Evolutionary conservation across 2,329 filamentous ascomycete species (phyloP).

Genomic region (Fusarium tanahbumbuense): DNA sequence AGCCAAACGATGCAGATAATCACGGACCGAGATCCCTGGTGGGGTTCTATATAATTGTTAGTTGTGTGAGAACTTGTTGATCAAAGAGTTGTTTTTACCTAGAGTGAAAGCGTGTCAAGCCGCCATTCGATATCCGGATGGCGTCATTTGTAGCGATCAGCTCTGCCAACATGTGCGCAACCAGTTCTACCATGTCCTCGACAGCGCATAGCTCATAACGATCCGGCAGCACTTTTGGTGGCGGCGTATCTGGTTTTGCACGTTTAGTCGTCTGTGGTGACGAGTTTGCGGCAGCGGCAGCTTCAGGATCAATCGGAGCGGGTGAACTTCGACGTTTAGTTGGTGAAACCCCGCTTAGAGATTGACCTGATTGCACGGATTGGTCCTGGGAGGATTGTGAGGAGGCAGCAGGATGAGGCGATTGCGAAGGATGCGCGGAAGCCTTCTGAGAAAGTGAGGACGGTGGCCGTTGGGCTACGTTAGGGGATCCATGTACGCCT

Average conservation of each 20-base stretch:
- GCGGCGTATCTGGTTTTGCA: slow-evolving; percentile 60
- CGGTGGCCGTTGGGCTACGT: slow-evolving; percentile 32
- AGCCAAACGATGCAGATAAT: slow-evolving; percentile 92
- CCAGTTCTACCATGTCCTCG: slow-evolving; percentile 88
- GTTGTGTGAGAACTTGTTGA: slow-evolving; percentile 3
- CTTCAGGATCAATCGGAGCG: slow-evolving; percentile 47
- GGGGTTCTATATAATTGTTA: slow-evolving; percentile 62
- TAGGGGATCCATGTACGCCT: slow-evolving; percentile 36
- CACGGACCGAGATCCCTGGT: slow-evolving; percentile 91
- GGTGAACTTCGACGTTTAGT: slow-evolving; percentile 51
- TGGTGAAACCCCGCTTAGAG: slow-evolving; percentile 48
- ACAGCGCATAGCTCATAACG: slow-evolving; percentile 85
- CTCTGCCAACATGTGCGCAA: slow-evolving; percentile 95
- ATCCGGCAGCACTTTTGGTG: slow-evolving; percentile 72
- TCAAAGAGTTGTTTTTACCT: slow-evolving; percentile 63
- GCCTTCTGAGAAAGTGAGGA: slow-evolving; percentile 42
- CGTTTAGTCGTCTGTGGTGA: slow-evolving; percentile 61
- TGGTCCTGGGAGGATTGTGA: slow-evolving; percentile 34
- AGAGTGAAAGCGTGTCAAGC: slow-evolving; percentile 94
- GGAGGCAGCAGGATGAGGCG: slow-evolving; percentile 31
- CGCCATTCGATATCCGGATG: slow-evolving; percentile 76
- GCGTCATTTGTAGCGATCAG: slow-evolving; percentile 95
- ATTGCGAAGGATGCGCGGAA: slow-evolving; percentile 35
- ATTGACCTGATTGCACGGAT: slow-evolving; percentile 23
- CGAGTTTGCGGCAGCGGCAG: slow-evolving; percentile 42